Base-by-base conservation (phyloP, 192 early-diverging fungal species). In the Backusella luteola region DNA sequence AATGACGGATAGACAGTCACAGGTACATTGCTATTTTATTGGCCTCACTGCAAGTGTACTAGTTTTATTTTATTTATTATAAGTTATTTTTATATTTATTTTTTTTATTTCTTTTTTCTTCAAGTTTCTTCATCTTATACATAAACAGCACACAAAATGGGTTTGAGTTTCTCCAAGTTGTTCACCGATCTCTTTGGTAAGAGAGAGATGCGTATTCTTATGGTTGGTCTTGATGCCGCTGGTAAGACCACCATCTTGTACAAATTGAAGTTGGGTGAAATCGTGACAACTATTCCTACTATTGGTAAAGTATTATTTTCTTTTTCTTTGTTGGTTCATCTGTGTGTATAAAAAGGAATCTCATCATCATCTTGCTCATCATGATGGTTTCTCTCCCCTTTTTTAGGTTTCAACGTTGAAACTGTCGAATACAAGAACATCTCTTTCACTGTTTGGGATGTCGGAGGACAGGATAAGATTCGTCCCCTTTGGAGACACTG, bases 181-280 rank as follows among this genome's bases (percentile, higher is more conserved):
- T 90, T 97, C 81, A 69, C 79, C 38, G 81, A 78, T 67, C 87
- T 97, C 69, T 92, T 95, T 89, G 89, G 94, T 82, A 94, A 94
- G 83, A 94, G 93, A 84, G 96, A 97, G 82, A 96, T 97, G 94
- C 94, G 96, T 73, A 96, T 98, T 86, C 87, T 99, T 84, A 97
- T 98, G 77, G 95, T 96, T 59, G 95, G 95, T 41, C 88, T 95
- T 79, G 94, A 95, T 84, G 95, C 94, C n/a, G 94, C 94, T 68
- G 94, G 95, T 81, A 99, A 99, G 86, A 99, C 97, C 80, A 99
- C 97, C 85, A 97, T 99, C 80, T 88, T 99, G 81, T 99, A 98
- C 89, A 97, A 96, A 89, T 93, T 99, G 75, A 97, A 97, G 90
- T 87, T 99, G 34, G 97, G 97, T 75, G 96, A 99, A 88, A 95